phyloP scores from a whole-genome alignment of 441 rosid genomes.

The Melastoma candidum region DNA sequence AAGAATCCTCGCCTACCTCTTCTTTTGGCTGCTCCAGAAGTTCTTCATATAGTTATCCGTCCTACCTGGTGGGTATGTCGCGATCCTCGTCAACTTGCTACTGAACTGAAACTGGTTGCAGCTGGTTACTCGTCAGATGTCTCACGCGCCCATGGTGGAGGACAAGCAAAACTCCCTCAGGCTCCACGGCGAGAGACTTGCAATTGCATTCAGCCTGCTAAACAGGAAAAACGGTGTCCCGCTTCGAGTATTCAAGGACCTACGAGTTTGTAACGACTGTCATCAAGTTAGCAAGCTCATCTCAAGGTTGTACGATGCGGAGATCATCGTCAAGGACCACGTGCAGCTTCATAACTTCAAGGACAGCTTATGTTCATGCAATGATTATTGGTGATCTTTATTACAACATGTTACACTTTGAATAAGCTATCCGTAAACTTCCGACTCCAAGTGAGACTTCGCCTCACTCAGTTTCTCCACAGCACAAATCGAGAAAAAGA shows the following conservation, averaged over 20 bases:
- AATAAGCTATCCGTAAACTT: conserved; percentile 4
- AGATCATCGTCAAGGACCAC: conserved; percentile 72
- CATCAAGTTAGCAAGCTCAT: conserved; percentile 56
- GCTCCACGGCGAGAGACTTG: conserved; percentile 75
- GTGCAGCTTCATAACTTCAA: conserved; percentile 67
- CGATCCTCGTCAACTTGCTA: too few relatives aligned
- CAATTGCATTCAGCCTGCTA: conserved; percentile 67
- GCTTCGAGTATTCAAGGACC: conserved; percentile 64
- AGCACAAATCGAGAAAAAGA: conserved; percentile 1
- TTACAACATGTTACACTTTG: not conserved
- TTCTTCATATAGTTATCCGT: too few relatives aligned
- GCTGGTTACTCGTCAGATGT: conserved; percentile 42
- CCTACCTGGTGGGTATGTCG: too few relatives aligned
- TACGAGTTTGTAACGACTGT: conserved; percentile 67
- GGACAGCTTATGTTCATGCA: conserved; percentile 64
- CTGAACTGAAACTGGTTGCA: conserved; percentile 19
- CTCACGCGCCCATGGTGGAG: conserved; percentile 48
- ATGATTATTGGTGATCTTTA: conserved; percentile 50
- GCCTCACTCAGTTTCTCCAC: conserved; percentile 30
- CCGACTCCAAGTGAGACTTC: conserved; percentile 30
- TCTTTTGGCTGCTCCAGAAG: too few relatives aligned
- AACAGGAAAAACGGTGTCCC: conserved; percentile 49
- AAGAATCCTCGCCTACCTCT: too few relatives aligned
- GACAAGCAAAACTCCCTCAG: conserved; percentile 36
- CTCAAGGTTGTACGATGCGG: conserved; percentile 45